A percentile compares a stretch with the other conserved stretches of the same genome.
These are phyloP conservation scores for Russula brevipes DNA, from an alignment of 768 basidiomycete genomes.

Conservation along the genomic window DNA sequence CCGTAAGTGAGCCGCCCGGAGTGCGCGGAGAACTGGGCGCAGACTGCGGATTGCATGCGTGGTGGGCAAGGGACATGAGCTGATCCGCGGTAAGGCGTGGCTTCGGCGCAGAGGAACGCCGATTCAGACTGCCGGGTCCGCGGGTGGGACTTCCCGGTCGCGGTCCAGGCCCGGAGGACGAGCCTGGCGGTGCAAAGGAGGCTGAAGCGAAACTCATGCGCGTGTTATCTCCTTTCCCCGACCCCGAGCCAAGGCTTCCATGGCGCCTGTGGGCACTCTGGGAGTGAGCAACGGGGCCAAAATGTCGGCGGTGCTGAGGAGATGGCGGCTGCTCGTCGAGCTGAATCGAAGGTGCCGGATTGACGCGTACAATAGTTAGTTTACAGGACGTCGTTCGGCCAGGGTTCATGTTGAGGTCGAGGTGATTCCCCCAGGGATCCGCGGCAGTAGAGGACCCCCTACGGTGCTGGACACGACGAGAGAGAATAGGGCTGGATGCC, in stretches of 20 bases:
- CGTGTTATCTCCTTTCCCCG: constrained; percentile 28
- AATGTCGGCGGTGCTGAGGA: constrained; percentile 29
- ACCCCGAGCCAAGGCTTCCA: constrained; percentile 27
- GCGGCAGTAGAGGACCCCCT: constrained; percentile 64
- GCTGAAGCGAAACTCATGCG: constrained; percentile 63
- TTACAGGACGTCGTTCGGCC: constrained; percentile 54
- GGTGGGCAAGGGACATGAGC: constrained; percentile 65
- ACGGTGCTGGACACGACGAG: constrained; percentile 45
- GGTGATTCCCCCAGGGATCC: constrained; percentile 61
- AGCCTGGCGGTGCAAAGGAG: constrained; percentile 44
- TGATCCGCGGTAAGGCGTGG: constrained; percentile 58
- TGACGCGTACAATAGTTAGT: constrained; percentile 71
- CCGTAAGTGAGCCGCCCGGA: constrained; percentile 22
- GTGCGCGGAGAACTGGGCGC: constrained; percentile 27
- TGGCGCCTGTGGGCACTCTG: constrained; percentile 29
- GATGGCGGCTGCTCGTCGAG: constrained; percentile 37
- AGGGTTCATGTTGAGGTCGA: constrained; percentile 47
- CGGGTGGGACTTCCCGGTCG: constrained; percentile 29
- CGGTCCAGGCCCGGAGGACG: constrained; percentile 27
- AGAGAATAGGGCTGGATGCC: constrained; percentile 8
- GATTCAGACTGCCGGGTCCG: constrained; percentile 34
- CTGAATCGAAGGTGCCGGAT: constrained; percentile 31
- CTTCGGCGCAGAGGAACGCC: constrained; percentile 39
- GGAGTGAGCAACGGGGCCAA: constrained; percentile 28
- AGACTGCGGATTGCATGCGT: constrained; percentile 45